A percentile compares a stretch with the other conserved stretches of the same genome.
These are phyloP conservation scores for Populus simonii DNA, from an alignment of 345 rosid genomes.

Conservation along the genomic window DNA sequence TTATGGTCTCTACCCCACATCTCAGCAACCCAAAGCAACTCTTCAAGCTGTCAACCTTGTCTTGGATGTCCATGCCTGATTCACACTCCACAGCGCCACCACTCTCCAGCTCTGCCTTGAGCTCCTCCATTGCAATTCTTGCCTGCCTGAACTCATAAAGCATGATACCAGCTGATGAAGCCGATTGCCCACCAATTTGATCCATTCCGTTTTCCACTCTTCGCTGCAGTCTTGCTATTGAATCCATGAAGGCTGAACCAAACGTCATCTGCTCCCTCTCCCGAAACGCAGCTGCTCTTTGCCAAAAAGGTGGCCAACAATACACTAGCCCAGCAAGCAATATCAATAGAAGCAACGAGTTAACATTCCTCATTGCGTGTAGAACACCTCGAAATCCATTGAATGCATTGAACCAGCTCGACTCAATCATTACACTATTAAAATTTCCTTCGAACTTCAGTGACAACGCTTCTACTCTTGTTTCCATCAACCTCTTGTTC, in stretches of 20 bases:
- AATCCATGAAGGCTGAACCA: conserved; percentile 53
- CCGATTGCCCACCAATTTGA: conserved; percentile 36
- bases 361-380: conserved; percentile 66
- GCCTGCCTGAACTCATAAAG: conserved; percentile 59
- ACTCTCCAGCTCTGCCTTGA: conserved; percentile 55
- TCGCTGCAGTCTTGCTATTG: conserved; percentile 51
- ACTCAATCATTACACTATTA: conserved; percentile 24
- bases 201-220: conserved; percentile 55
- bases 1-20: conserved; percentile 60
- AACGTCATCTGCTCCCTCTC: conserved; percentile 7
- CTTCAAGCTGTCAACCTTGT: conserved; percentile 52
- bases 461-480: conserved; percentile 20
- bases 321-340: conserved; percentile 60
- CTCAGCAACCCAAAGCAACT: conserved; percentile 59
- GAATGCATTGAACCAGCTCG: conserved; percentile 56
- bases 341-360: conserved; percentile 58
- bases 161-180: conserved; percentile 32
- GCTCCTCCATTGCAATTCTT: conserved; percentile 57
- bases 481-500: conserved; percentile 38
- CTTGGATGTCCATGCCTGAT: conserved; percentile 37
- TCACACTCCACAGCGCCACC: conserved; percentile 23
- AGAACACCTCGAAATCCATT: conserved; percentile 81
- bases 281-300: conserved; percentile 9
- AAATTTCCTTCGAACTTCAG: conserved; percentile 2
- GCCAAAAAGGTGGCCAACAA: conserved; percentile 39